Evolutionary conservation across 225 moss, liverwort and hornwort genomes (phyloP).

Genomic region (Rhytidiadelphus loreus): DNA sequence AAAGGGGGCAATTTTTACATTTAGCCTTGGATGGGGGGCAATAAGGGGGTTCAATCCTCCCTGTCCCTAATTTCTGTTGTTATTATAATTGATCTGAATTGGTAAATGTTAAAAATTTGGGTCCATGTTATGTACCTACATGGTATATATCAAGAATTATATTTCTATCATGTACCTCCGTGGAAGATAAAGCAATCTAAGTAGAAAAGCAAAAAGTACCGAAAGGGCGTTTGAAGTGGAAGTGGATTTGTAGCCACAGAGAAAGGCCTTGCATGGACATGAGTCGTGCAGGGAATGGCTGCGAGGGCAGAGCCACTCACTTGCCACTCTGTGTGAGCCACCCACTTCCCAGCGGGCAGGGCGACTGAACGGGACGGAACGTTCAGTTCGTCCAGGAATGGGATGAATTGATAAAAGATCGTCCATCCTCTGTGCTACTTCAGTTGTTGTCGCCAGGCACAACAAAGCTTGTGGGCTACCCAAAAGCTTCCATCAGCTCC

Average conservation of each 20-base stretch:
- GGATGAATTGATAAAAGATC: background rate
- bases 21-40: no score
- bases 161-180: background rate
- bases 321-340: background rate
- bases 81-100: no score
- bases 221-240: background rate
- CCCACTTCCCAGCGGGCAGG: background rate
- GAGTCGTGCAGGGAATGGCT: background rate
- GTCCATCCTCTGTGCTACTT: background rate
- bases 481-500: background rate
- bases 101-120: background rate
- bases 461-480: background rate
- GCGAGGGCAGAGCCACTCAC: background rate
- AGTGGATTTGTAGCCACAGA: background rate
- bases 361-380: background rate
- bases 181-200: background rate
- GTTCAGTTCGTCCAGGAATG: background rate
- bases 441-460: background rate
- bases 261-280: background rate
- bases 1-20: no score
- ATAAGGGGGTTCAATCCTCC: no score
- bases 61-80: no score
- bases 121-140: fast-evolving
- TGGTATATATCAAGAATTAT: background rate
- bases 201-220: background rate